Conservation (phyloP, 257 asterid species). For the Lycium ferocissimum region DNA sequence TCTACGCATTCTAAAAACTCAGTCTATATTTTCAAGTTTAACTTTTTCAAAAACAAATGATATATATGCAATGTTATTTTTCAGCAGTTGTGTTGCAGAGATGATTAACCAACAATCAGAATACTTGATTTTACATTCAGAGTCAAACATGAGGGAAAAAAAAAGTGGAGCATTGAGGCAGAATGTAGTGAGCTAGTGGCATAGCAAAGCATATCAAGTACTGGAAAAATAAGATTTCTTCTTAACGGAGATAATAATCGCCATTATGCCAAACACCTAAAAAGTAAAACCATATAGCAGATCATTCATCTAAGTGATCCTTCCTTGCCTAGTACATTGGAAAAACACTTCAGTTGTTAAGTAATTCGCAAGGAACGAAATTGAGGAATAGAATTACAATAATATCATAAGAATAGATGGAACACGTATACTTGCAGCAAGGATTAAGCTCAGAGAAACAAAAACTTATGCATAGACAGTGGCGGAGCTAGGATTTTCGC, state of each 20-base stretch:
- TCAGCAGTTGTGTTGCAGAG: too few species aligned
- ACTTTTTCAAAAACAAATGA: too few species aligned
- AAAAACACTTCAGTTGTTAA: not conserved
- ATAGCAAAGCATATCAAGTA: not conserved
- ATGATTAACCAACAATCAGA: too few species aligned
- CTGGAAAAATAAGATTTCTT: not conserved
- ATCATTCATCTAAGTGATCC: not conserved
- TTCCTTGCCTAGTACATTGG: not conserved
- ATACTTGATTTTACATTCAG: too few species aligned
- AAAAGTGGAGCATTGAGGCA: not conserved
- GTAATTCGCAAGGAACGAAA: not conserved
- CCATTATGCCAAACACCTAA: not conserved
- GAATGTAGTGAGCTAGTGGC: not conserved
- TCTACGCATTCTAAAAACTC: too few species aligned
- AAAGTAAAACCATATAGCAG: not conserved
- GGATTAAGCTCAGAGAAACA: not conserved
- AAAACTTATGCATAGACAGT: not conserved
- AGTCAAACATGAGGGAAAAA: too few species aligned
- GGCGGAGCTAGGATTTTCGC: too few species aligned
- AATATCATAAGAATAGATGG: not conserved
- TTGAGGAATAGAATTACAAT: not conserved
- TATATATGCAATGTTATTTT: too few species aligned
- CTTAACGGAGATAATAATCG: not conserved
- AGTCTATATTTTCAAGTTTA: too few species aligned
- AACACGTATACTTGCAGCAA: not conserved